Conservation (phyloP, 2,329 filamentous ascomycete species). For the Pseudogymnoascus sp. region DNA sequence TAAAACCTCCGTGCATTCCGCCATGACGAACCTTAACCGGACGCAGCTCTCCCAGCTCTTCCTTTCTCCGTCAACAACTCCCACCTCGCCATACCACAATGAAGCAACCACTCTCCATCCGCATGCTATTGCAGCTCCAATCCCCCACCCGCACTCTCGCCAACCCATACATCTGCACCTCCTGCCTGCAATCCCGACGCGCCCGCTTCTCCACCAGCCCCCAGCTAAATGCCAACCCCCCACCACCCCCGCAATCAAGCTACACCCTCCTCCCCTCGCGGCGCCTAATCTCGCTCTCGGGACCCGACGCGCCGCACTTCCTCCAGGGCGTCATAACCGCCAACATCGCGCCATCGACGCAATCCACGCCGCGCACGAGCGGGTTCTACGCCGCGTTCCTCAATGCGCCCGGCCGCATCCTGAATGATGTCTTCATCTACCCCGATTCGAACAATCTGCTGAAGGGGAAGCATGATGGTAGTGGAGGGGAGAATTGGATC, state of each 20-base stretch:
- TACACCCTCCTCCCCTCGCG: conserved; percentile 60
- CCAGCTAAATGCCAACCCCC: conserved; percentile 18
- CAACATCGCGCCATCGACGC: conserved; percentile 39
- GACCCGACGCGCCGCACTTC: conserved; percentile 72
- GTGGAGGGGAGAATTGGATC: conserved; percentile 49
- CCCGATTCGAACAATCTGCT: conserved; percentile 37
- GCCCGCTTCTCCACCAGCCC: conserved; percentile 7
- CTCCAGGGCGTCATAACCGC: conserved; percentile 83
- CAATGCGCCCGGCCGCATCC: conserved; percentile 72
- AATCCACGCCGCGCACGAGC: conserved; percentile 26
- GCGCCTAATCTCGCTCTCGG: conserved; percentile 69
- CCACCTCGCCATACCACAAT: conserved; percentile 13
- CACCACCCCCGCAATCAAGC: conserved; percentile 38
- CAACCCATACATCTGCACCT: conserved; percentile 19
- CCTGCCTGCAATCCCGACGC: conserved; percentile 15
- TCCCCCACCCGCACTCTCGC: conserved; percentile 10
- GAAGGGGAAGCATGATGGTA: conserved; percentile 15
- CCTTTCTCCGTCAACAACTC: not conserved
- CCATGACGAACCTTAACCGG: conserved; percentile 4
- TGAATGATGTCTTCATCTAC: conserved; percentile 90
- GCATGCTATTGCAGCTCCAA: not conserved
- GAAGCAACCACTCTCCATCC: conserved; percentile 14
- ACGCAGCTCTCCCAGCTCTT: not conserved
- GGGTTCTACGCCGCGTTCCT: conserved; percentile 79
- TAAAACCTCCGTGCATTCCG: not conserved